Evolutionary conservation across 176 grass and related monocot species (phyloP), one percentile per base, ranked within the genome.

Genomic region (Urochloa ruziziensis): DNA sequence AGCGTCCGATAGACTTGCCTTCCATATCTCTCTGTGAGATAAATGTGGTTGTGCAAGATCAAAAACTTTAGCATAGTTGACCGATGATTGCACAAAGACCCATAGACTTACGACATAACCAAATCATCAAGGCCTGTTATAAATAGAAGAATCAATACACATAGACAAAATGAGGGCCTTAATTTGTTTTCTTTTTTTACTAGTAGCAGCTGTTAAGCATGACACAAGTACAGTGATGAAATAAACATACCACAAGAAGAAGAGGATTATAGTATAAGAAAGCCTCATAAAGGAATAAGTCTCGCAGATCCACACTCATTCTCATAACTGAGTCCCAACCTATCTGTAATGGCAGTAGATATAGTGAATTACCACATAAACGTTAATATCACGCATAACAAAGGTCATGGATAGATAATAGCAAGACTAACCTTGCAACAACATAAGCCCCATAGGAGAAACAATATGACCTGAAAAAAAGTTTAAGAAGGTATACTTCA

Each of bases 91-190:
- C 0, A 89, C 75, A 74, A 98, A 98, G 39, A 95, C 93, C 89
- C 93, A 98, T 70, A 98, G 70, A 85, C 94, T 98, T 71, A 98
- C 96, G 93, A 93, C 96, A 95, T 9, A 98, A 84, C 96, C 93
- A 98, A 88, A 98, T 92, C 93, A 94, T 94, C 80, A 98, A 81
- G 47, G 93, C 94, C 93, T 98, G 71, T n/a, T n/a, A n/a, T n/a
- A 78, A 80, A 53, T 76, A 80, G 75, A 85, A 33, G 47, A 85
- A 75, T 34, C 42, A 75, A 14, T 66, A 13, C 60, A 33, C 25
- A 58, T 48, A 19, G 12, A 64, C n/a, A n/a, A n/a, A n/a, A n/a
- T n/a, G n/a, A n/a, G n/a, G 47, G 12, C 37, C 8, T 40, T 66
- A 62, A 24, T 73, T 42, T 62, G 48, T 33, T 70, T 21, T 62